Evolutionary conservation across 2,329 filamentous ascomycete species (phyloP), one percentile per base, ranked within the genome.

Genomic region (Xylariaceae sp.): DNA sequence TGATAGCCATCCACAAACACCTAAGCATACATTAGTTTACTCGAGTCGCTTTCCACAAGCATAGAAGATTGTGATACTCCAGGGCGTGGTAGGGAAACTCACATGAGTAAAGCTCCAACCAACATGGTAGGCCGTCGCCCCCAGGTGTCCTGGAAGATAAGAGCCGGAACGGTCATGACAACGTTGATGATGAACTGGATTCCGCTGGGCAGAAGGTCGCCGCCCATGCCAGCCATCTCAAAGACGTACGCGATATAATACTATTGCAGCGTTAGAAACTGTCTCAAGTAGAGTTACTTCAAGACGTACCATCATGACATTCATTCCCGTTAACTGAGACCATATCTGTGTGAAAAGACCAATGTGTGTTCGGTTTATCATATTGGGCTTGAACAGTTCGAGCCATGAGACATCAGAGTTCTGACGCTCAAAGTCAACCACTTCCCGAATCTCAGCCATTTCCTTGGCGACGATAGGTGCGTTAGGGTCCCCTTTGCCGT

Each of bases 111-210:
- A 4, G 82, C 76, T 37, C 84, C 85, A 19, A 80, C 56, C n/a
- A 88, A 68, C 28, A 88, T 69, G 4, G 83, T 78, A 1, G 69
- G 69, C 32, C 85, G 85, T 49, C 87, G 85, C 35, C 87, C 87
- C 80, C 83, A 87, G 41, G 73, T 71, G 52, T 93, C 87, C 53
- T 90, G 76, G 67, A 71, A 90, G 42, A 90, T 64, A 18, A 91
- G 73, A 1, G 86, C 86, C 0, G 85, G 84, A 3, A 90, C 61
- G 0, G 87, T 91, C 81, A 88, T 87, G 39, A 82, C 45, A 2
- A 91, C 86, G 61, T 90, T 90, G 69, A 91, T 87, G 53, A 89
- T 73, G 59, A 86, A 87, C 56, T 87, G 80, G 48, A 87, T 87
- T 9, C 77, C 79, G 15, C 80, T 84, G 7, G 83, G 75, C 34